Evolutionary conservation across 2,329 filamentous ascomycete species (phyloP).

Genomic region (Monilinia aucupariae): DNA sequence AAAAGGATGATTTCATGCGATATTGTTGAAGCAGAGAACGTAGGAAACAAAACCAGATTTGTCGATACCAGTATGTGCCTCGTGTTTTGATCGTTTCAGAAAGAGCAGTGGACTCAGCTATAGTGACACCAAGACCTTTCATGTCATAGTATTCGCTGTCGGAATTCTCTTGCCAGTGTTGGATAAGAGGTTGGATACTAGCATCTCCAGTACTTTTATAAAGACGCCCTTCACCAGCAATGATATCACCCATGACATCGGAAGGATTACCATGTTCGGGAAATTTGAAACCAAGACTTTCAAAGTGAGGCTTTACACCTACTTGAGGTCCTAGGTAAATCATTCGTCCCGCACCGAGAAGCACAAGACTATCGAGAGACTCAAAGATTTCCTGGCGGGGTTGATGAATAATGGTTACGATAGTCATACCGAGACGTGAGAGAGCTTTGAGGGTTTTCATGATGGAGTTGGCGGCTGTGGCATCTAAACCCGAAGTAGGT

Average conservation of each 20-base stretch:
- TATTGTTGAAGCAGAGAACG: slow-evolving; percentile 54
- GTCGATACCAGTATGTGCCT: slow-evolving; percentile 44
- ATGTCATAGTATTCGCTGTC: background rate
- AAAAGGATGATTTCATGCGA: slow-evolving; percentile 46
- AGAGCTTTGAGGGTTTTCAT: slow-evolving; percentile 57
- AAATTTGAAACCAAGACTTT: slow-evolving; percentile 48
- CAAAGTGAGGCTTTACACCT: slow-evolving; percentile 46
- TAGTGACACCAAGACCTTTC: slow-evolving; percentile 25
- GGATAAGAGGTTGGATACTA: slow-evolving; percentile 45
- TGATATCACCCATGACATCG: slow-evolving; percentile 56
- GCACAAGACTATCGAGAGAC: slow-evolving; percentile 57
- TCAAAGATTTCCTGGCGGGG: slow-evolving; percentile 50
- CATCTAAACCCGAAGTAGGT: slow-evolving; percentile 57
- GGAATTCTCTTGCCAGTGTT: slow-evolving; percentile 40
- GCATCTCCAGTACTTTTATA: slow-evolving; percentile 46
- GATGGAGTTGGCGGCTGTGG: slow-evolving; percentile 58
- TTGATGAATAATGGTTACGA: slow-evolving; percentile 53
- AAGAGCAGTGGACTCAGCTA: slow-evolving; percentile 40
- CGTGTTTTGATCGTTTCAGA: slow-evolving; percentile 44
- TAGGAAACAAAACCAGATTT: slow-evolving; percentile 48
- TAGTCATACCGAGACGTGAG: slow-evolving; percentile 48
- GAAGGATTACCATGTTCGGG: slow-evolving; percentile 47
- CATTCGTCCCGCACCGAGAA: slow-evolving; percentile 53
- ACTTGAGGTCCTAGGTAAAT: slow-evolving; percentile 48
- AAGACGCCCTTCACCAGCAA: slow-evolving; percentile 49